Percentiles rank a stretch among this genome's conserved stretches.
Conservation (phyloP, 1,139 yeast genomes). For the Eremothecium sinecaudum region DNA sequence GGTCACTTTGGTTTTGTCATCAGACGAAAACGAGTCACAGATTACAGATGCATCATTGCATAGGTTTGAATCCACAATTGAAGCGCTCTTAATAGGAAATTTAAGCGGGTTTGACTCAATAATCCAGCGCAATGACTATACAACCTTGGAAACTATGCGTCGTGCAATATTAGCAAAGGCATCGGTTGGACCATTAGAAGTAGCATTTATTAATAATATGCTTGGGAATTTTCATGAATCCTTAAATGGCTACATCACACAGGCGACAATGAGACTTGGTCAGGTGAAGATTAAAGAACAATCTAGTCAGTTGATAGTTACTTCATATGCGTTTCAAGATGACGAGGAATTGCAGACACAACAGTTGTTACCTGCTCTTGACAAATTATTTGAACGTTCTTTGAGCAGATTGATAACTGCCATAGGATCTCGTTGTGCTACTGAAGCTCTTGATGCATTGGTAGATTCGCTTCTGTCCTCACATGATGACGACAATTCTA, state of each 20-base stretch:
- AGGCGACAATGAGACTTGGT: conserved; percentile 4
- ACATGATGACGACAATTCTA: conserved; percentile 15
- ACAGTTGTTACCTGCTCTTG: conserved; percentile 15
- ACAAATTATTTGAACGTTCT: conserved; percentile 15
- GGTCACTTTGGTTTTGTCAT: conserved; percentile 4
- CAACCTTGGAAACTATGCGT: conserved; percentile 10
- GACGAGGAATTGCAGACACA: conserved; percentile 7
- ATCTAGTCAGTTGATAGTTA: conserved; percentile 10
- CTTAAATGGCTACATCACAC: conserved; percentile 1
- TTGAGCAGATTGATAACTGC: conserved; percentile 17
- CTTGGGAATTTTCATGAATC: conserved; percentile 2
- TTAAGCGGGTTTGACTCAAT: conserved; percentile 6
- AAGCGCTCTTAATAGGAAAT: conserved; percentile 1
- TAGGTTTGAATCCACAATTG: conserved; percentile 1
- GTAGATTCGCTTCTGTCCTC: conserved; percentile 14
- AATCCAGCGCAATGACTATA: conserved; percentile 13
- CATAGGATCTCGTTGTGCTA: conserved; percentile 16
- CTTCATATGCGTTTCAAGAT: conserved; percentile 16
- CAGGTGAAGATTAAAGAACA: conserved; percentile 11
- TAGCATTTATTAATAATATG: conserved; percentile 3
- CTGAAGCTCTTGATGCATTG: conserved; percentile 6
- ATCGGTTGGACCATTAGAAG: not conserved
- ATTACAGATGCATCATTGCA: not conserved
- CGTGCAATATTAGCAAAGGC: conserved; percentile 10
- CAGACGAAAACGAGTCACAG: not conserved